Evolutionary conservation across 495 filamentous ascomycete species (phyloP), one percentile per base, ranked within the genome.

Genomic region (Evernia prunastri): DNA sequence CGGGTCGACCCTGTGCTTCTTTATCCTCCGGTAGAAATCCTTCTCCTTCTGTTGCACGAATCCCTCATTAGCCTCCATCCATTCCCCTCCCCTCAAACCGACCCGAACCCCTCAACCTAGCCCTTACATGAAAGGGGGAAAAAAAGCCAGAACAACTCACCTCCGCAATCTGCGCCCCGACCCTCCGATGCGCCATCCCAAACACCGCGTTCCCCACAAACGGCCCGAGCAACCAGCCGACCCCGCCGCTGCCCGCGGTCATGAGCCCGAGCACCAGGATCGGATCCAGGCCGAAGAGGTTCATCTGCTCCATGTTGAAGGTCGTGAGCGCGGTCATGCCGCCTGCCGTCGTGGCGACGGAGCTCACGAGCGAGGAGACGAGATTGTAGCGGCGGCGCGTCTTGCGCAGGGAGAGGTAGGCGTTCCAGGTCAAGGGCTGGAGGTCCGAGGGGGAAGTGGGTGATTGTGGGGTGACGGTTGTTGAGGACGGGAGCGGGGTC

Each of bases 1-100:
- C 5, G 94, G 94, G 74, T 97, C 95, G 64, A 95, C 94, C 18
- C 94, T 86, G 74, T 90, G 87, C 75, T 86, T 87, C 75, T 89
- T 91, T 72, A 98, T 91, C 60, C 92, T 82, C 60, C 83, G 81
- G 74, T 90, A 95, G 81, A 98, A 96, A 70, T 91, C 88, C 67
- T 86, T 88, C 77, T 98, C 94, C 81, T 96, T 96, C 87, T 91
- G 68, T 66, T 68, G 23, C 17, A 25, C 3, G 67, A 49, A 68
- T 66, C 13, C 68, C 56, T 3, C 18, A 42, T 63, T 49, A 59
- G 60, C 63, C 11, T 37, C 37, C 56, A 3, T 62, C 53, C 43
- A 17, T 47, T 29, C 25, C 13, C 9, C 23, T 23, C 62, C 45
- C 42, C 59, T 27, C 60, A 12, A 47, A 31, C 25, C n/a, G n/a